Conservation (phyloP, 352 stramenopile genomes). For the Peronospora tabacina region DNA sequence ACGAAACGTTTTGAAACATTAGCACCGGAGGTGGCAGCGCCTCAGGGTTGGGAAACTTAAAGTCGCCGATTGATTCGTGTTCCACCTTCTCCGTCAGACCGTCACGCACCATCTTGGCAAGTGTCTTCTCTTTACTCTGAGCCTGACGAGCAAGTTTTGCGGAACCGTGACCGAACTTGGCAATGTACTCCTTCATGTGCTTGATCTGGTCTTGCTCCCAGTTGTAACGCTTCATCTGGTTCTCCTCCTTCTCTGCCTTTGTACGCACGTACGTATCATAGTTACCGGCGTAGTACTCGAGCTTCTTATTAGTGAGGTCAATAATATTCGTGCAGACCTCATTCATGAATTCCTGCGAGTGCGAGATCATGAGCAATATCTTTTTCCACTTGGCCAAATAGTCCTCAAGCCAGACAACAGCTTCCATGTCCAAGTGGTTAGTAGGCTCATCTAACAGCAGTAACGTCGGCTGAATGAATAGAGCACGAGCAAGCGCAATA, state of each 20-base stretch:
- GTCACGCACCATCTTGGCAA: slow-evolving; percentile 96
- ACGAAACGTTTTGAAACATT: slow-evolving; percentile 96
- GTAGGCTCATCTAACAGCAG: slow-evolving; percentile 94
- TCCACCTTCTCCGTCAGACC: slow-evolving; percentile 93
- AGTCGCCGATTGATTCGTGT: slow-evolving; percentile 81
- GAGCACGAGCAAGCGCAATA: slow-evolving; percentile 91
- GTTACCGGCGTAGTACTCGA: slow-evolving; percentile 98
- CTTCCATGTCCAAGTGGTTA: slow-evolving; percentile 96
- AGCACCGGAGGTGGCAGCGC: slow-evolving; percentile 92
- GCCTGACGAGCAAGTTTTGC: slow-evolving; percentile 96
- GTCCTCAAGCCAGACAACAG: slow-evolving; percentile 97
- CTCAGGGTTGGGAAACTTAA: slow-evolving; percentile 96
- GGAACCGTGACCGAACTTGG: slow-evolving; percentile 95
- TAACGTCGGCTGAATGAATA: slow-evolving; percentile 96
- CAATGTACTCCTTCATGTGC: slow-evolving; percentile 99
- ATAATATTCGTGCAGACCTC: slow-evolving; percentile 98
- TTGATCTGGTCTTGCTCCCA: slow-evolving; percentile 98
- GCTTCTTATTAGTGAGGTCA: slow-evolving; percentile 90
- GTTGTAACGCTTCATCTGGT: slow-evolving; percentile 97
- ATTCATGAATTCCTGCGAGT: slow-evolving; percentile 99
- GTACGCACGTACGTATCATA: slow-evolving; percentile 98
- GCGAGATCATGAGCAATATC: slow-evolving; percentile 95
- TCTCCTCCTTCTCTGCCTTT: slow-evolving; percentile 93
- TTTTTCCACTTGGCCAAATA: slow-evolving; percentile 96
- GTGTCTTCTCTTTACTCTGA: slow-evolving; percentile 97